phyloP scores from a whole-genome alignment of 768 basidiomycete genomes.

The Russula abietina region DNA sequence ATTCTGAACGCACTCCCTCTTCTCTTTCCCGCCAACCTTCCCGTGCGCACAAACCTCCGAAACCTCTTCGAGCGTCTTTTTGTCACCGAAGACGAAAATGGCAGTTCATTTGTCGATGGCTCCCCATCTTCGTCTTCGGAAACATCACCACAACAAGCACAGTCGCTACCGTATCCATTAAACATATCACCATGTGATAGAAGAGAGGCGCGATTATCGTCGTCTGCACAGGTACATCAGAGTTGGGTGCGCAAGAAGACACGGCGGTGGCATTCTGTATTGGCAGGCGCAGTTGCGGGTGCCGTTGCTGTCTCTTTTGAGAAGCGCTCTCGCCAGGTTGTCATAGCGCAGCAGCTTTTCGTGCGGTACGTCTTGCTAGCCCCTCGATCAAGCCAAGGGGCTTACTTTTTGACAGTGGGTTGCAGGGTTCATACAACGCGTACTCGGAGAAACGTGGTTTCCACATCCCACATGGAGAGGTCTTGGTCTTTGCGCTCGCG shows the following conservation, averaged over 20 bases:
- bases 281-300: conserved; percentile 74
- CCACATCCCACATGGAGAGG: conserved; percentile 73
- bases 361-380: conserved; percentile 55
- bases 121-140: conserved; percentile 19
- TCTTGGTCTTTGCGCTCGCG: conserved; percentile 75
- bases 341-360: conserved; percentile 83
- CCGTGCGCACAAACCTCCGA: conserved; percentile 24
- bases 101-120: conserved; percentile 26
- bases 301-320: conserved; percentile 72
- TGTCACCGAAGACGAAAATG: conserved; percentile 21
- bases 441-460: conserved; percentile 63
- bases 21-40: conserved; percentile 41
- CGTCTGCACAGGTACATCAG: conserved; percentile 57
- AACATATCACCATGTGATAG: conserved; percentile 23
- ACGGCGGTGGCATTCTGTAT: conserved; percentile 68
- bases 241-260: conserved; percentile 61
- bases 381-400: background rate
- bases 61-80: conserved; percentile 30
- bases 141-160: conserved; percentile 26
- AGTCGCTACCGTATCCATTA: conserved; percentile 6
- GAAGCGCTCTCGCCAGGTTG: conserved; percentile 53
- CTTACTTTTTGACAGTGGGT: conserved; percentile 46
- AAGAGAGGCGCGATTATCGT: conserved; percentile 50
- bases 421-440: conserved; percentile 85
- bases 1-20: conserved; percentile 74